A percentile compares a stretch with the other conserved stretches of the same genome.
Evolutionary conservation across 202 grass and related monocot genomes (phyloP).

Genomic region (Schoenoplectus triqueter): DNA sequence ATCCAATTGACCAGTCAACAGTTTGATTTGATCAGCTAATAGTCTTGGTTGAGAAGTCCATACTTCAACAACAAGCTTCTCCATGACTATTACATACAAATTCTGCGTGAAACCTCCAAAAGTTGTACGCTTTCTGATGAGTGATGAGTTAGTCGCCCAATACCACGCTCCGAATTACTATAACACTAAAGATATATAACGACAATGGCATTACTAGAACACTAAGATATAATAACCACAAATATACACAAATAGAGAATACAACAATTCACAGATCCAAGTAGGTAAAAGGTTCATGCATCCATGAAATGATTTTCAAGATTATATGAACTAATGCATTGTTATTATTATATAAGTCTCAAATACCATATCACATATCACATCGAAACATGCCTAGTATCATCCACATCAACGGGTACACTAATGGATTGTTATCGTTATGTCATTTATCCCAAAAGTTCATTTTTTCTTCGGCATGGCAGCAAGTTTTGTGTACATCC

Average conservation of each 20-base stretch:
- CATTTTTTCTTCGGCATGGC: slow-evolving; percentile 71
- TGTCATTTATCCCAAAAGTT: slow-evolving; percentile 22
- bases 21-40: no score
- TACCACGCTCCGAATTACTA: no score
- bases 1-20: no score
- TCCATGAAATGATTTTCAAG: background rate
- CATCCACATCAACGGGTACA: background rate
- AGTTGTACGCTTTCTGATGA: no score
- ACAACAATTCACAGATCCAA: background rate
- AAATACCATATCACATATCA: slow-evolving; percentile 25
- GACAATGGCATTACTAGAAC: background rate
- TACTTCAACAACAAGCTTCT: no score
- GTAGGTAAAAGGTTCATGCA: background rate
- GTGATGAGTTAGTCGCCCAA: no score
- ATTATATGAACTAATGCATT: slow-evolving; percentile 12
- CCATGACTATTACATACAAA: no score
- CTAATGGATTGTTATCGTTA: slow-evolving; percentile 10
- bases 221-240: background rate
- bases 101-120: no score
- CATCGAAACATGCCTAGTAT: slow-evolving; percentile 20
- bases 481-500: slow-evolving; percentile 65
- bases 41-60: no score
- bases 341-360: slow-evolving; percentile 20
- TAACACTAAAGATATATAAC: background rate
- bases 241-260: background rate